These are phyloP conservation scores for Kitagawia praeruptora DNA, from an alignment of 129 eudicot genomes.

Conservation along the genomic window DNA sequence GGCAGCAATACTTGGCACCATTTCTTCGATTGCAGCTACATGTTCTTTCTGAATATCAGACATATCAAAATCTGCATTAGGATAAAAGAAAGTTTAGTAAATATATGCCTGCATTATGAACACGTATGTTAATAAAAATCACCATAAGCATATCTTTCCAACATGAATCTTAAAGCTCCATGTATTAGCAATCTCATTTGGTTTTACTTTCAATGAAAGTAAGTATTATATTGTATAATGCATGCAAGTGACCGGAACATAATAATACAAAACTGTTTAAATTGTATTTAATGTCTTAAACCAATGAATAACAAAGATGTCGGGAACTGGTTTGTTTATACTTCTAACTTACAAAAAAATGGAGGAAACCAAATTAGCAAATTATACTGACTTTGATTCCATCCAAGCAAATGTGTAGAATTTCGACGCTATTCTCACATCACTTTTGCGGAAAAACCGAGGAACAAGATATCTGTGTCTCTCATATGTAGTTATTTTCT, in stretches of 20 bases:
- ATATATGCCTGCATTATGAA: not conserved
- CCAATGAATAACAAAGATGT: not conserved
- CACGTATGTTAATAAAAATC: not conserved
- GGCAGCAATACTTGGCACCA: constrained; percentile 49
- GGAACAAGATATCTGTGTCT: no score
- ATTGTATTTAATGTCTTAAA: not conserved
- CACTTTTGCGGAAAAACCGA: no score
- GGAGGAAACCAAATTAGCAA: not conserved
- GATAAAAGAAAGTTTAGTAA: not conserved
- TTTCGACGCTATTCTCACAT: no score
- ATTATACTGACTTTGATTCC: no score
- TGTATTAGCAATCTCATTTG: not conserved
- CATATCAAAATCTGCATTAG: constrained; percentile 45
- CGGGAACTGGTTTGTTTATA: no score
- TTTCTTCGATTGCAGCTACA: constrained; percentile 32
- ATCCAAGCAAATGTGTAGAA: not conserved
- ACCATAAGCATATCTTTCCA: not conserved
- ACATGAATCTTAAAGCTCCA: not conserved
- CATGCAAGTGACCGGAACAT: not conserved
- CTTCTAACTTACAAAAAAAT: not conserved
- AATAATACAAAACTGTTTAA: not conserved
- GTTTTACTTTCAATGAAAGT: not conserved
- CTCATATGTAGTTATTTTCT: no score
- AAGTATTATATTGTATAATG: no score
- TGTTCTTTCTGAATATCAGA: constrained; percentile 66